Base-by-base conservation (phyloP, 1,139 yeast genomes). In the Pichia sp. region DNA sequence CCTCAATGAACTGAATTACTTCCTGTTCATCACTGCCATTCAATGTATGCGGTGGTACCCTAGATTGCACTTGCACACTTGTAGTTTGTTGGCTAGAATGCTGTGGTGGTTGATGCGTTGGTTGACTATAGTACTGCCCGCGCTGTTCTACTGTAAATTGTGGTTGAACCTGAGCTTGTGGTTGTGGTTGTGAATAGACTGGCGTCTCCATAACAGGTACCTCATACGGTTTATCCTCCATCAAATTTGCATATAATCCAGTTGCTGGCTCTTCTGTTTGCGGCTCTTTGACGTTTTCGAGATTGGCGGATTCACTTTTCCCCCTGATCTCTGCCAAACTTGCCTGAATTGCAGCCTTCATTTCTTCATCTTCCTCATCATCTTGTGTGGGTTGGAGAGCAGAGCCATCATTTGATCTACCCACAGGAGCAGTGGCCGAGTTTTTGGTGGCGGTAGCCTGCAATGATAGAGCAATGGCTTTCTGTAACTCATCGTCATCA, bases 311-410 rank as follows among this genome's bases (percentile, higher is more conserved):
- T 5, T 6, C 15, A 4, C 27, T 6, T 3, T 11, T 18, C 52
- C 54, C 61, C 47, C 80, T 74, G 56, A 81, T 70, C 42, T 86
- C 96, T 40, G 71, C 68, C 45, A 91, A 67, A 59, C 95, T 84
- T 1, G 95, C 96, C n/a, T 84, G 95, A 42, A 91, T 87, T 0
- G 97, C 98, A 1, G 93, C 94, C 55, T 78, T 83, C 77, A 91
- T 72, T 29, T 86, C 96, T 24, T 81, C 93, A 48, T 91, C 97
- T 22, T 83, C 85, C 8, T 81, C 93, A 3, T 77, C 84, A 8
- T 80, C 93, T 22, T 17, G 27, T 11, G 39, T 27, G 2, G 35
- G 31, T n/a, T n/a, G n/a, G n/a, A n/a, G n/a, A n/a, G n/a, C n/a
- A n/a, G n/a, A n/a, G n/a, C n/a, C n/a, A n/a, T n/a, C n/a, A n/a